A percentile compares a stretch with the other conserved stretches of the same genome.
phyloP scores from a whole-genome alignment of 441 rosid species.

The Populus hybrid region DNA sequence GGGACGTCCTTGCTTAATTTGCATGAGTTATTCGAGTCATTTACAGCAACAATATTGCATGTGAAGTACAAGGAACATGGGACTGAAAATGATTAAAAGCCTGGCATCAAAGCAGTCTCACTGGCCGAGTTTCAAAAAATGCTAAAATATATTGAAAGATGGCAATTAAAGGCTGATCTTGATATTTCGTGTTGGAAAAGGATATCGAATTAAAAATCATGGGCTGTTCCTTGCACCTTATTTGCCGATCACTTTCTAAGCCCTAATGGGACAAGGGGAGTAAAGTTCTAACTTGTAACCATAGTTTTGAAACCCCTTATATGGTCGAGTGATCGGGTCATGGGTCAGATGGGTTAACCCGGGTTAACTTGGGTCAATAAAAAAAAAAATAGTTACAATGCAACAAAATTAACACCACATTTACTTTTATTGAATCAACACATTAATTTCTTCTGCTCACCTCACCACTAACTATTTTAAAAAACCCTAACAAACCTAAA shows the following conservation, averaged over 20 bases:
- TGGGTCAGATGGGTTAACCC: too few relatives aligned
- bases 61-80: background rate
- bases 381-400: too few relatives aligned
- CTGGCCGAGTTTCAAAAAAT: background rate
- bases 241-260: background rate
- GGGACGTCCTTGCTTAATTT: background rate
- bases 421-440: too few relatives aligned
- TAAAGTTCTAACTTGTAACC: background rate
- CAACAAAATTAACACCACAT: too few relatives aligned
- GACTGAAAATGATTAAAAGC: background rate
- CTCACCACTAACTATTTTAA: too few relatives aligned
- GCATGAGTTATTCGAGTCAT: background rate
- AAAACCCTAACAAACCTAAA: constrained; percentile 54
- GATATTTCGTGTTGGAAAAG: background rate
- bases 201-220: background rate
- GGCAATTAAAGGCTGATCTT: background rate
- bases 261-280: background rate
- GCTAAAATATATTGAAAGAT: background rate
- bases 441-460: too few relatives aligned
- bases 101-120: background rate
- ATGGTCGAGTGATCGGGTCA: too few relatives aligned
- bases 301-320: too few relatives aligned
- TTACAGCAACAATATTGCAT: background rate
- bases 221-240: background rate
- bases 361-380: too few relatives aligned